Evolutionary conservation across 371 early-diverging fungal genomes (phyloP).

Genomic region (Mucor circinelloides): DNA sequence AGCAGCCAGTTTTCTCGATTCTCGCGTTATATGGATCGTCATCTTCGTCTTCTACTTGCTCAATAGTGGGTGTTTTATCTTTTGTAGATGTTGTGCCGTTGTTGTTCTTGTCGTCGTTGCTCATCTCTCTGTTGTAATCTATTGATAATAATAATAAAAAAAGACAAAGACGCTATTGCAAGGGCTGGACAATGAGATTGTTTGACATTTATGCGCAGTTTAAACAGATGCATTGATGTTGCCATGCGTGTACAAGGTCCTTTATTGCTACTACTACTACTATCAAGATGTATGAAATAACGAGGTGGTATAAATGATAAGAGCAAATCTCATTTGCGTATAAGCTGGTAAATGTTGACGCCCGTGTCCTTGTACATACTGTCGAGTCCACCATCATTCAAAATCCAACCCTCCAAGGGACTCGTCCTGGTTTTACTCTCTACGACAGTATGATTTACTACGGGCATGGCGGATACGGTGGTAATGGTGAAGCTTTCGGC

Average conservation of each 20-base stretch:
- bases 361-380: conserved; percentile 15
- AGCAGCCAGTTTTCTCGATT: conserved; percentile 72
- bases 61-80: background rate
- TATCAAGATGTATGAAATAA: too few relatives aligned
- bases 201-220: background rate
- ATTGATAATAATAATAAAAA: background rate
- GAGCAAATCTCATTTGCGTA: conserved; percentile 5
- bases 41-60: conserved; percentile 34
- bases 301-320: too few relatives aligned
- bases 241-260: background rate
- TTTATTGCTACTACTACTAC: too few relatives aligned
- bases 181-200: background rate
- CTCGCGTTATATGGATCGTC: conserved; percentile 70
- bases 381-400: background rate
- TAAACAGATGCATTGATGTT: background rate
- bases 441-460: background rate
- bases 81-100: background rate
- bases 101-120: background rate
- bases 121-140: background rate
- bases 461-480: background rate
- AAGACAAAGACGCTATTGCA: background rate
- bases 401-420: conserved; percentile 3
- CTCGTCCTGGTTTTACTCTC: background rate
- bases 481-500: conserved; percentile 18
- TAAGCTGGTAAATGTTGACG: conserved; percentile 17